phyloP scores from a whole-genome alignment of 2,329 filamentous ascomycete genomes.

The Claviceps citrina region DNA sequence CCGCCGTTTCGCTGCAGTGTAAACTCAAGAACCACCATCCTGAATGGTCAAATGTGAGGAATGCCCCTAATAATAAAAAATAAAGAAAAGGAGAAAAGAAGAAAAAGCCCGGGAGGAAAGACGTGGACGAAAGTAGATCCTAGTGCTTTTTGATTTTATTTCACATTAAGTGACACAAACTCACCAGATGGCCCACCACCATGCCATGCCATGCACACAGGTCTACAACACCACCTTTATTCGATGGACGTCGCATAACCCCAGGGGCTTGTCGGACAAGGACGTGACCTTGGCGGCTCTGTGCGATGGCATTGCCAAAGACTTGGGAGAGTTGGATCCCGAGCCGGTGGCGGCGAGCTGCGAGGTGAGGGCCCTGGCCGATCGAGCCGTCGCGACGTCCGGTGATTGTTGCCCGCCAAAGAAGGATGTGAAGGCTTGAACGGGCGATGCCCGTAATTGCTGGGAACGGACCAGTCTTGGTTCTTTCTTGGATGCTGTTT shows the following conservation, averaged over 20 bases:
- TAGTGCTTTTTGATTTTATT: too few relatives aligned
- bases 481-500: too few relatives aligned
- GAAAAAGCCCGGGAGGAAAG: too few relatives aligned
- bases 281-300: conserved; percentile 46
- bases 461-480: too few relatives aligned
- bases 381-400: conserved; percentile 28
- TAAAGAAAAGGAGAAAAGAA: background rate
- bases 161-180: too few relatives aligned
- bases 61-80: background rate
- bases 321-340: conserved; percentile 38
- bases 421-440: conserved; percentile 6
- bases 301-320: conserved; percentile 43
- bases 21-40: conserved; percentile 56
- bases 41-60: conserved; percentile 56
- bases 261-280: conserved; percentile 46
- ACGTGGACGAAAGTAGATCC: too few relatives aligned
- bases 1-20: conserved; percentile 51
- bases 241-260: conserved; percentile 58
- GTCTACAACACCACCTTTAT: conserved; percentile 57
- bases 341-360: conserved; percentile 18
- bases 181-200: too few relatives aligned
- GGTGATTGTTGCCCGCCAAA: conserved; percentile 41
- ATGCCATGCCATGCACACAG: conserved; percentile 23
- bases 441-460: too few relatives aligned
- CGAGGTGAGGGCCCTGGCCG: conserved; percentile 28